Conservation (phyloP, 129 eudicot genomes). For the Ambrosia trifida region DNA sequence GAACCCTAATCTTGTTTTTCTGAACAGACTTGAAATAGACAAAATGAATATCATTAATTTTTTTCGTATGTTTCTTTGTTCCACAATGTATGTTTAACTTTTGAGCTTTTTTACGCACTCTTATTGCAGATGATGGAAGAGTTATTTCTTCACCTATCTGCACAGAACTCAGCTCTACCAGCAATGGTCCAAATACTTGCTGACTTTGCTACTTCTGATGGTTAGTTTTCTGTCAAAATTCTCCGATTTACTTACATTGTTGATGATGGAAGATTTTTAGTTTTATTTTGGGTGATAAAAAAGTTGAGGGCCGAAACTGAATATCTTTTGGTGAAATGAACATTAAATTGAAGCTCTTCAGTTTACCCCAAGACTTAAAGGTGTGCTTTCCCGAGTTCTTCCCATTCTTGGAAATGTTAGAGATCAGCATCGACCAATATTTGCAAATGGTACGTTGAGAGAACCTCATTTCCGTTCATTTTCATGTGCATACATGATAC, state of each 20-base stretch:
- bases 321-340: constrained; percentile 23
- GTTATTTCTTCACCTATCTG: constrained; percentile 74
- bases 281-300: constrained; percentile 12
- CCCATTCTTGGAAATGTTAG: constrained; percentile 93
- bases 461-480: not conserved
- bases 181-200: constrained; percentile 98
- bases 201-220: constrained; percentile 83
- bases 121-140: constrained; percentile 93
- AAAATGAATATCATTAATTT: constrained; percentile 2
- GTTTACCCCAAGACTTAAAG: constrained; percentile 94
- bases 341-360: constrained; percentile 64
- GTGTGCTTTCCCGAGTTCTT: constrained; percentile 83
- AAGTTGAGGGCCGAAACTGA: constrained; percentile 20
- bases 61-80: constrained; percentile 11
- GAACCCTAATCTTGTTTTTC: constrained; percentile 7
- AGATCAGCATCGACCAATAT: constrained; percentile 81
- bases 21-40: constrained; percentile 5
- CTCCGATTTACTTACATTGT: not conserved
- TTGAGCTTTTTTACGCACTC: not conserved
- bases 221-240: constrained; percentile 45
- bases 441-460: constrained; percentile 73
- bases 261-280: constrained; percentile 2
- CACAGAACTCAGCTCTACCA: constrained; percentile 82
- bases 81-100: constrained; percentile 2
- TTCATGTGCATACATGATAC: not conserved